These are phyloP conservation scores for Gynochthodes officinalis DNA, from an alignment of 257 asterid species.

Conservation along the genomic window DNA sequence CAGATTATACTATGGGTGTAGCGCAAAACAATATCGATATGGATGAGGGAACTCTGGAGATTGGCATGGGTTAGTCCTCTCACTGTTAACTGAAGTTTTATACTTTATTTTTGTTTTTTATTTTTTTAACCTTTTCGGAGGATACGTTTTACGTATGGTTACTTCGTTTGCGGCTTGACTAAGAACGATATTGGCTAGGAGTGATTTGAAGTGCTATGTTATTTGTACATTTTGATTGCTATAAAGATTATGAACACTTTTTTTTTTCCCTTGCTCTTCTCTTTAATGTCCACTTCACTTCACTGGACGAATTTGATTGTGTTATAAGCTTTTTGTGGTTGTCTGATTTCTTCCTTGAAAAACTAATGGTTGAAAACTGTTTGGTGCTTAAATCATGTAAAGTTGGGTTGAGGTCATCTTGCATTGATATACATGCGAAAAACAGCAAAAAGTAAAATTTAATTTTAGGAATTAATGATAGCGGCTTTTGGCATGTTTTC, in stretches of 20 bases:
- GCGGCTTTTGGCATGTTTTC: not conserved
- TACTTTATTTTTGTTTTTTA: not conserved
- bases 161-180: not conserved
- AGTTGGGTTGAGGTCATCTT: not conserved
- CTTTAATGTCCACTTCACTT: not conserved
- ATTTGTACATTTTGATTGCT: not conserved
- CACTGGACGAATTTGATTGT: not conserved
- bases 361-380: not conserved
- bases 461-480: not conserved
- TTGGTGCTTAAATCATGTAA: not conserved
- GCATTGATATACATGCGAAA: not conserved
- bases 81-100: not conserved
- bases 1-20: constrained; percentile 48
- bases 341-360: not conserved
- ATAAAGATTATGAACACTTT: not conserved
- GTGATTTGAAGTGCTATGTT: not conserved
- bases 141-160: not conserved
- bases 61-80: constrained; percentile 74
- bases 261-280: not conserved
- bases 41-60: constrained; percentile 89
- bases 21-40: constrained; percentile 49
- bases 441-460: not conserved
- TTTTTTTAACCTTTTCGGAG: not conserved
- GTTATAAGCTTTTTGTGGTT: not conserved
- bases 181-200: not conserved